Conservation (phyloP, 768 basidiomycete genomes). For the Amanita pseudoporphyria region DNA sequence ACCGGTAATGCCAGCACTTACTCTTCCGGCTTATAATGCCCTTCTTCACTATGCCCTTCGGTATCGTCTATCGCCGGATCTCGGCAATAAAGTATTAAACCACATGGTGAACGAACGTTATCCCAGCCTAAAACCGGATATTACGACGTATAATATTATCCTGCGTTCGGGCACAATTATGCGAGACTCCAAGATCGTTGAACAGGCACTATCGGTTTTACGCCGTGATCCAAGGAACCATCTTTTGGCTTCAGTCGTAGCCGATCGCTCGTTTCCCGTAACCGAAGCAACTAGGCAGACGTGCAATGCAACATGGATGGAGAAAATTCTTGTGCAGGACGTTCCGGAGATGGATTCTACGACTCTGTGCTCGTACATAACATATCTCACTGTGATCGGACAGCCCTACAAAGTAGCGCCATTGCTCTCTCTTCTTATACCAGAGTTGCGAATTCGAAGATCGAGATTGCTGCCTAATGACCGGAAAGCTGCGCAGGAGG, state of each 20-base stretch:
- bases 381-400: constrained; percentile 1
- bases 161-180: constrained; percentile 45
- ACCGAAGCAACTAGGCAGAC: not conserved
- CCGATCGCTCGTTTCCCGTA: not conserved
- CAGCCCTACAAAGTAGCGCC: constrained; percentile 23
- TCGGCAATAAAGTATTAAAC: constrained; percentile 39
- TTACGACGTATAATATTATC: constrained; percentile 48
- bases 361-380: constrained; percentile 1
- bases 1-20: constrained; percentile 23
- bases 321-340: not conserved
- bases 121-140: constrained; percentile 33
- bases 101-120: constrained; percentile 42
- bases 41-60: constrained; percentile 60
- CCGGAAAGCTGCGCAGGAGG: constrained; percentile 12
- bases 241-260: not conserved
- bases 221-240: constrained; percentile 3
- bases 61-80: constrained; percentile 39
- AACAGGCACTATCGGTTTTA: constrained; percentile 27
- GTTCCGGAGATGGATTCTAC: constrained; percentile 3
- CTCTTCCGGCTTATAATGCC: constrained; percentile 38
- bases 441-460: constrained; percentile 9
- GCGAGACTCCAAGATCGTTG: constrained; percentile 32
- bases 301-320: not conserved
- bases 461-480: not conserved
- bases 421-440: constrained; percentile 11